Percentiles rank a stretch among this genome's conserved stretches.
Conservation (phyloP, 2,329 filamentous ascomycete genomes). For the Thermochaetoides dissita region DNA sequence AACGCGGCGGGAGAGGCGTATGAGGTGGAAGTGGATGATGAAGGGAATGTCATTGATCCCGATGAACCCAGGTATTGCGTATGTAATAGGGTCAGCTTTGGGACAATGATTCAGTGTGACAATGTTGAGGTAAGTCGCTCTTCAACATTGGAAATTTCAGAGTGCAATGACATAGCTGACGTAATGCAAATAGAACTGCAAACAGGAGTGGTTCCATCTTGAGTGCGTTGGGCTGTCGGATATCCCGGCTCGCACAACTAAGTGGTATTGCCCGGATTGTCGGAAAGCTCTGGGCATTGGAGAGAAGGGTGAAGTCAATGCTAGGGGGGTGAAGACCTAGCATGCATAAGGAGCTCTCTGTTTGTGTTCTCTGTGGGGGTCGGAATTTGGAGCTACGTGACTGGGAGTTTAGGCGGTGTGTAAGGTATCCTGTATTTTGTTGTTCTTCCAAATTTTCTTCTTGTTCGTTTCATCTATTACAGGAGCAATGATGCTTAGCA, state of each 20-base stretch:
- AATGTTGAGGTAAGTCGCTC: conserved; percentile 51
- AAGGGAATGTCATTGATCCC: conserved; percentile 57
- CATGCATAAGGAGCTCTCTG: no score
- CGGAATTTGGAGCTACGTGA: background rate
- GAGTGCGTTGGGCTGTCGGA: conserved; percentile 57
- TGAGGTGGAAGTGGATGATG: conserved; percentile 49
- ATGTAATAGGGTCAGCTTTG: conserved; percentile 68
- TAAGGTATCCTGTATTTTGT: no score
- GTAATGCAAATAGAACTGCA: conserved; percentile 40
- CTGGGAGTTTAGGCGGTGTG: background rate
- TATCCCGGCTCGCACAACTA: conserved; percentile 57
- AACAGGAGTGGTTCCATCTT: conserved; percentile 75
- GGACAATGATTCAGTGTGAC: conserved; percentile 73
- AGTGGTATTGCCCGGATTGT: conserved; percentile 78
- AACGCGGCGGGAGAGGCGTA: conserved; percentile 22
- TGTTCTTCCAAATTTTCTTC: no score
- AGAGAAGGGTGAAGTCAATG: conserved; percentile 48
- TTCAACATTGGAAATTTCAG: no score
- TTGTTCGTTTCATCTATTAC: no score
- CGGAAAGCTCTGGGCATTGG: conserved; percentile 47
- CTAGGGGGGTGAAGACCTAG: conserved; percentile 36
- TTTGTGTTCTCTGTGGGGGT: conserved; percentile 1
- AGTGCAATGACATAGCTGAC: background rate
- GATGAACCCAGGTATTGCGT: conserved; percentile 64
- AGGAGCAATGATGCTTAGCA: no score